Percentiles rank a stretch among this genome's conserved stretches.
Conservation (phyloP, 2,329 filamentous ascomycete genomes). For the Stachybotrys chlorohalonatus region DNA sequence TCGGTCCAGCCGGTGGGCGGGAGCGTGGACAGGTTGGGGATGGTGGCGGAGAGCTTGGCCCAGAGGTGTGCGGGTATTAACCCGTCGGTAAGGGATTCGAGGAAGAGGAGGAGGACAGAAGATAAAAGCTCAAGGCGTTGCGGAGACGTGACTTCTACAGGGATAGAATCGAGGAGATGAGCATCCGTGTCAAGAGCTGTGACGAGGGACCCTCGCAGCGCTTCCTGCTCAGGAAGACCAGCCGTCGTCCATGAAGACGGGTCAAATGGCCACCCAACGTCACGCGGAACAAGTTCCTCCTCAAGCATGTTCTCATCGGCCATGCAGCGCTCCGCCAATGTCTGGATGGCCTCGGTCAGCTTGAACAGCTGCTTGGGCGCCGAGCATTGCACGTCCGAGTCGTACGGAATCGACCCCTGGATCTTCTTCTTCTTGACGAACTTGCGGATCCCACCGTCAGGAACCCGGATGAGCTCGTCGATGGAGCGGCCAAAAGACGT, state of each 20-base stretch:
- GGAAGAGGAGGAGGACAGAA: constrained; percentile 64
- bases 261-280: constrained; percentile 54
- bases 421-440: constrained; percentile 30
- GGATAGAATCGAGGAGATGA: constrained; percentile 52
- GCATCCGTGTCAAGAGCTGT: constrained; percentile 67
- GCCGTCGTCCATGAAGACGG: constrained; percentile 22
- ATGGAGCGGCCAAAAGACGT: constrained; percentile 78
- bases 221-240: constrained; percentile 11
- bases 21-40: constrained; percentile 29
- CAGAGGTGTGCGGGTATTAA: constrained; percentile 65
- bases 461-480: constrained; percentile 80
- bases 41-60: constrained; percentile 53
- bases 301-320: constrained; percentile 57
- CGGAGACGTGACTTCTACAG: constrained; percentile 51
- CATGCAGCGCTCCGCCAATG: constrained; percentile 43
- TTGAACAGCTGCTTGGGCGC: constrained; percentile 84
- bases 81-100: constrained; percentile 68
- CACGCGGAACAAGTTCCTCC: constrained; percentile 38
- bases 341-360: constrained; percentile 70
- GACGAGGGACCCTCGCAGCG: constrained; percentile 30
- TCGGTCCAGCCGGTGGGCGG: constrained; percentile 23
- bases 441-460: constrained; percentile 65
- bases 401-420: constrained; percentile 43
- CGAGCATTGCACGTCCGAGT: constrained; percentile 58
- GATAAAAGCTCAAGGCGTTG: constrained; percentile 67